A percentile compares a stretch with the other conserved stretches of the same genome.
These are phyloP conservation scores for Scheffersomyces quercinus DNA, from an alignment of 1,139 yeast genomes.

Conservation along the genomic window DNA sequence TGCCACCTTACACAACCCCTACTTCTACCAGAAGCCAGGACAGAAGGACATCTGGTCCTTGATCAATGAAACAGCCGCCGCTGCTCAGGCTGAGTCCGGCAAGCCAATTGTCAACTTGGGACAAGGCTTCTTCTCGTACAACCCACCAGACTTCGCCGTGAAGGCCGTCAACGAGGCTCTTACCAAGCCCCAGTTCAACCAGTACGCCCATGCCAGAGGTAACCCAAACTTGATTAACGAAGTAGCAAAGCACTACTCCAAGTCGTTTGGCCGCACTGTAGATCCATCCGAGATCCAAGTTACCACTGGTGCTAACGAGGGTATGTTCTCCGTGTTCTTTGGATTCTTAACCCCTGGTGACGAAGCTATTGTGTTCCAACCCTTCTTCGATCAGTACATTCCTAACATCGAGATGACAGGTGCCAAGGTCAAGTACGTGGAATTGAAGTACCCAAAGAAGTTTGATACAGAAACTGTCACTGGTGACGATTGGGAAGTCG, in stretches of 20 bases:
- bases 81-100: conserved; percentile 63
- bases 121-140: conserved; percentile 94
- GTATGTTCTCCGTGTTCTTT: conserved; percentile 79
- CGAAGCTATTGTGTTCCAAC: conserved; percentile 96
- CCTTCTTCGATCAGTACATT: conserved; percentile 94
- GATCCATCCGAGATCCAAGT: conserved; percentile 69
- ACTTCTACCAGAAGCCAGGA: conserved; percentile 55
- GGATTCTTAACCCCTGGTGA: conserved; percentile 87
- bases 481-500: conserved; percentile 86
- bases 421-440: conserved; percentile 84
- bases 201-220: conserved; percentile 90
- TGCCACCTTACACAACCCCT: conserved; percentile 52
- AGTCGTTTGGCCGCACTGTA: conserved; percentile 61
- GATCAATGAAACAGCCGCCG: conserved; percentile 92
- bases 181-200: conserved; percentile 72
- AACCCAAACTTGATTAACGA: conserved; percentile 73
- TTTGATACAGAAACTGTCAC: conserved; percentile 62
- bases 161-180: conserved; percentile 80
- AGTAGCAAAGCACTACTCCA: conserved; percentile 68
- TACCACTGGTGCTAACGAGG: conserved; percentile 97
- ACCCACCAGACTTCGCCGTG: conserved; percentile 89
- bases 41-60: conserved; percentile 92
- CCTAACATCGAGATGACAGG: conserved; percentile 93
- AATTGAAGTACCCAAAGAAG: conserved; percentile 80
- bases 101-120: conserved; percentile 84